phyloP scores from a whole-genome alignment of 495 filamentous ascomycete species.

The Penicillium paxilli region DNA sequence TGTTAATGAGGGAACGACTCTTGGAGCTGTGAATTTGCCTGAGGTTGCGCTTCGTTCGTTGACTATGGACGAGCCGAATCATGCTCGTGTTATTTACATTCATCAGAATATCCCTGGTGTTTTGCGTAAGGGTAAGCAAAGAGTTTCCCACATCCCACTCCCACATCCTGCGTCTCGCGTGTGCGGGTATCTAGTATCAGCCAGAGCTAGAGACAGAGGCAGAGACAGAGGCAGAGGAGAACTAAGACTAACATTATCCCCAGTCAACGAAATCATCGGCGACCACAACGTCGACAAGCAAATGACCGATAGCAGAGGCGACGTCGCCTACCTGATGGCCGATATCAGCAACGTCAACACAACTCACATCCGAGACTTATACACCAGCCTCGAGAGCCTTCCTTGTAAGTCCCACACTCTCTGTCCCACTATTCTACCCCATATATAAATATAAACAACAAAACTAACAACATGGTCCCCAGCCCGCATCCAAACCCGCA shows the following conservation, averaged over 20 bases:
- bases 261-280: conserved; percentile 91
- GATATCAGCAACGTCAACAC: conserved; percentile 86
- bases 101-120: conserved; percentile 96
- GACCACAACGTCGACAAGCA: conserved; percentile 99
- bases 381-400: conserved; percentile 76
- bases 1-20: conserved; percentile 86
- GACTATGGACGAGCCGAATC: conserved; percentile 82
- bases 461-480: background rate
- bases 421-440: background rate
- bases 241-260: no score
- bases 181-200: no score
- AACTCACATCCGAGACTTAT: conserved; percentile 80
- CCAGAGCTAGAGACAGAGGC: no score
- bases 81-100: conserved; percentile 91
- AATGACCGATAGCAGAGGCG: conserved; percentile 91
- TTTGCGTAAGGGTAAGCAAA: conserved; percentile 76
- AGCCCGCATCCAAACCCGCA: background rate
- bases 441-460: conserved; percentile 8
- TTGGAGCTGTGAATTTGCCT: conserved; percentile 93
- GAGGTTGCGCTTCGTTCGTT: conserved; percentile 86
- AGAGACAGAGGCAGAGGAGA: no score
- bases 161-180: no score
- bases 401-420: conserved; percentile 60
- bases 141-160: conserved; percentile 14
- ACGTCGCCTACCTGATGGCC: conserved; percentile 96